Evolutionary conservation across 352 stramenopile species (phyloP), one percentile per base, ranked within the genome.

Genomic region (Thalassiosira pacifica): DNA sequence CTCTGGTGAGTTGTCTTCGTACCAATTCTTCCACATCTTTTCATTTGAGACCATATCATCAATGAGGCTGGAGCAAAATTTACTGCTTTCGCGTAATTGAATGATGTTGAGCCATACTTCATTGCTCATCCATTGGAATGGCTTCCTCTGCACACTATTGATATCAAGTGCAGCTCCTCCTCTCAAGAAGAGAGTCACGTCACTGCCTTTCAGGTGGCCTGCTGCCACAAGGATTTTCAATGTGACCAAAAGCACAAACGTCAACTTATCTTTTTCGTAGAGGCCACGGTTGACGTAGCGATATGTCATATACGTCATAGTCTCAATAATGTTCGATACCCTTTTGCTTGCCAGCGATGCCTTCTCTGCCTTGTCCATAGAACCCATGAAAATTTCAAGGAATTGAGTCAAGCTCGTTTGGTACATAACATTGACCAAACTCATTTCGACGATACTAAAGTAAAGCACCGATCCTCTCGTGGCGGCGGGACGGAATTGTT

Each of bases 341-440:
- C 98, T 94, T 88, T 99, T 99, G 52, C 96, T 98, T 29, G 97
- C 97, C n/a, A 99, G 79, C n/a, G 96, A 95, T 4, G 97, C 97
- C 85, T 98, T 98, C 84, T 99, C 97, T 1, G 97, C 97, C 37
- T 98, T 93, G 64, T 99, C 97, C 97, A 99, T 99, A 0, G 96
- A 98, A 60, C 97, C 96, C 95, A 99, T 98, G 82, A 99, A 99
- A 26, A 99, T 87, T 71, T 96, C 94, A 40, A 99, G 83, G 89
- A 99, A 99, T 92, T 99, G 97, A 75, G 97, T 97, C 45, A 99
- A 88, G 10, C 97, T 99, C 37, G 98, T 99, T 93, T 99, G 98
- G 93, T 99, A 99, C 98, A 99, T 99, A 77, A 97, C 98, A 88
- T 99, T 99, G 59, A 99, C 97, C 59, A 98, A 83, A 67, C 96